These are phyloP conservation scores for Trichophyton simii DNA, from an alignment of 2,329 filamentous ascomycete genomes.

Conservation along the genomic window DNA sequence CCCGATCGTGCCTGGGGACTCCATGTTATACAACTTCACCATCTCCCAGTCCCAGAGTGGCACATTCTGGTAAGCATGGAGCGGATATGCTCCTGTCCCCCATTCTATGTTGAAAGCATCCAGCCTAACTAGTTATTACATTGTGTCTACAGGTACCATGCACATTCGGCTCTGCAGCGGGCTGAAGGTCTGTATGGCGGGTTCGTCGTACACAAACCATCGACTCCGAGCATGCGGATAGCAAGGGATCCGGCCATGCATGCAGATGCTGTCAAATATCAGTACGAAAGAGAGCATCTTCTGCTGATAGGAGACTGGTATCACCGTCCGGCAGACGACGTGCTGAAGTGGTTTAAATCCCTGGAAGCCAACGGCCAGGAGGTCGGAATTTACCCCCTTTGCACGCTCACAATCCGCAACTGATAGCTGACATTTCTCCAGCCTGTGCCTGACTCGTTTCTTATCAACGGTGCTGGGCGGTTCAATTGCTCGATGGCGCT, in stretches of 20 bases:
- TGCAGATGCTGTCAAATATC: conserved; percentile 12
- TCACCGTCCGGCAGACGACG: conserved; percentile 30
- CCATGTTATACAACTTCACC: conserved; percentile 33
- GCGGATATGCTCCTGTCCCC: neutral
- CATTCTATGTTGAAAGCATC: too few species aligned
- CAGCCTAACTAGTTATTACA: too few species aligned
- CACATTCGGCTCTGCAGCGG: conserved; percentile 33
- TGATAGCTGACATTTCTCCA: neutral
- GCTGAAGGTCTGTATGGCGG: conserved; percentile 39
- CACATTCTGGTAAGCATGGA: conserved; percentile 35
- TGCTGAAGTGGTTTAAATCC: conserved; percentile 34
- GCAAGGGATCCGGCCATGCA: conserved; percentile 13
- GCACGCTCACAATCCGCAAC: neutral
- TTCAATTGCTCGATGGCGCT: conserved; percentile 38
- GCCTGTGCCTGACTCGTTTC: conserved; percentile 38
- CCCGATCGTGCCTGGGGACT: conserved; percentile 47
- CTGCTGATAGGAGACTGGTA: conserved; percentile 42
- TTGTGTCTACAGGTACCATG: conserved; percentile 23
- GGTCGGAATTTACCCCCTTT: conserved; percentile 15
- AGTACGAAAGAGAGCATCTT: conserved; percentile 31
- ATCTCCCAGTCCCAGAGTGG: conserved; percentile 29
- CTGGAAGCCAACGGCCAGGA: conserved; percentile 34
- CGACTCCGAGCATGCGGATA: conserved; percentile 11
- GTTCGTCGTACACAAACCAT: conserved; percentile 34
- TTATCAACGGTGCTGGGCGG: conserved; percentile 36